A percentile compares a stretch with the other conserved stretches of the same genome.
phyloP scores from a whole-genome alignment of 2,329 filamentous ascomycete genomes.

The Mollisia scopiformis region DNA sequence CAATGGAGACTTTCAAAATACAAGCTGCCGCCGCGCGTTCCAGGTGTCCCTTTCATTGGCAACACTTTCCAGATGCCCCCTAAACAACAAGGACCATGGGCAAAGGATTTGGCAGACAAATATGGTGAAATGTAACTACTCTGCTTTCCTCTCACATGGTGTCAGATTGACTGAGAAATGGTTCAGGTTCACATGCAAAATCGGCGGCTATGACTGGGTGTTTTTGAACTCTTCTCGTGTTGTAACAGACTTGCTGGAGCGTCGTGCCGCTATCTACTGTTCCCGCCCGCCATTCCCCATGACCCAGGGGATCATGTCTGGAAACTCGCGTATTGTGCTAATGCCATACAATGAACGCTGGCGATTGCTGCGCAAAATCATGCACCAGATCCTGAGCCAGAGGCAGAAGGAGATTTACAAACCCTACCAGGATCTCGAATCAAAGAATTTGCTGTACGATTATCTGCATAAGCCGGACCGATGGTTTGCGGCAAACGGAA shows the following conservation, averaged over 20 bases:
- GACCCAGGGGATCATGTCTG: conserved; percentile 30
- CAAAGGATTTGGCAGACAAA: conserved; percentile 11
- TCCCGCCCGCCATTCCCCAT: conserved; percentile 22
- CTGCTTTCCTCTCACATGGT: background rate
- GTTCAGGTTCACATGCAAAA: conserved; percentile 4
- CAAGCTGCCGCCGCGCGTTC: conserved; percentile 12
- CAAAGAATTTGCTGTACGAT: conserved; percentile 31
- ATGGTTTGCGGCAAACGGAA: conserved; percentile 31
- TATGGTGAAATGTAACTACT: conserved; percentile 16
- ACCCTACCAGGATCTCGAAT: conserved; percentile 36
- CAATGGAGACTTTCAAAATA: conserved; percentile 6
- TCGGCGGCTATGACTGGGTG: conserved; percentile 40
- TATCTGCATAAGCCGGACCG: conserved; percentile 28
- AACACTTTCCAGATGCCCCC: conserved; percentile 14
- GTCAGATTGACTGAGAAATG: no score
- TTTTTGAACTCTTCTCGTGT: conserved; percentile 44
- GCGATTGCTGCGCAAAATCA: conserved; percentile 34
- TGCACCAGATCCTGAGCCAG: conserved; percentile 35
- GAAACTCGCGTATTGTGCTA: conserved; percentile 32
- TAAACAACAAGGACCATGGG: conserved; percentile 9
- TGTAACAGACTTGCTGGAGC: conserved; percentile 32
- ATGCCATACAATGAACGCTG: conserved; percentile 34
- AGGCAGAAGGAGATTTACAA: conserved; percentile 26
- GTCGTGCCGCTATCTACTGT: conserved; percentile 20
- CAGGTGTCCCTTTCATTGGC: conserved; percentile 15